Base-by-base conservation (phyloP, 129 eudicot species). In the Flaveria ramosissima region DNA sequence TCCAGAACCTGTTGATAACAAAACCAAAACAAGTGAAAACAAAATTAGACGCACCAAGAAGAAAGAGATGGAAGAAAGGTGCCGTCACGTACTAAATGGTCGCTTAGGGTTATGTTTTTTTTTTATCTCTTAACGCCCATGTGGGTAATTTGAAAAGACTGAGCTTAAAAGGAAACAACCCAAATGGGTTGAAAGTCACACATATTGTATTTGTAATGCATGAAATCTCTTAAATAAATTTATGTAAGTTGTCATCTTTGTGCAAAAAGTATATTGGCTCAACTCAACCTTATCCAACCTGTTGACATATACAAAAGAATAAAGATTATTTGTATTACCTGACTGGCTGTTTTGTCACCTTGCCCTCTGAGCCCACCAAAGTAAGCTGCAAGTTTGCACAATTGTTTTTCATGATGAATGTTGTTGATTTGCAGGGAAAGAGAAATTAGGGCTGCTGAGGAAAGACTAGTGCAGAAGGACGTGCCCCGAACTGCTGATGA, bases 401-500 rank as follows among this genome's bases (percentile, higher is more conserved):
- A 24, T 36, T 57, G 7, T 76, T 70, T 81, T 75, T 42, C 20
- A 14, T 13, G 20, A 43, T 11, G 2, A 0, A 5, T 57, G 53
- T 5, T 75, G n/a, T 60, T 48, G 71, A 14, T 83, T 11, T 75
- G 48, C 71, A 92, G 97, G 85, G 98, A 93, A 59, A 70, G 62
- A 71, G 96, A 90, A 81, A 93, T 93, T 71, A 85, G 88, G 72
- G 97, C 90, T 83, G 98, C 97, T 27, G 98, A 93, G 64, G 86
- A 90, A 66, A 89, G 98, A 68, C 83, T 88, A 16, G 75, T 93
- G 13, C 93, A 87, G 72, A 82, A 85, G 56, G 98, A 87, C 61
- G 68, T 79, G 48, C 98, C 98, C 1, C 83, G 84, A 77, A 90
- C 82, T 73, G 90, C 85, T 56, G 98, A 93, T 80, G 98, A 93